Base-by-base conservation (phyloP, 2,329 filamentous ascomycete species). In the Exophiala mesophila region DNA sequence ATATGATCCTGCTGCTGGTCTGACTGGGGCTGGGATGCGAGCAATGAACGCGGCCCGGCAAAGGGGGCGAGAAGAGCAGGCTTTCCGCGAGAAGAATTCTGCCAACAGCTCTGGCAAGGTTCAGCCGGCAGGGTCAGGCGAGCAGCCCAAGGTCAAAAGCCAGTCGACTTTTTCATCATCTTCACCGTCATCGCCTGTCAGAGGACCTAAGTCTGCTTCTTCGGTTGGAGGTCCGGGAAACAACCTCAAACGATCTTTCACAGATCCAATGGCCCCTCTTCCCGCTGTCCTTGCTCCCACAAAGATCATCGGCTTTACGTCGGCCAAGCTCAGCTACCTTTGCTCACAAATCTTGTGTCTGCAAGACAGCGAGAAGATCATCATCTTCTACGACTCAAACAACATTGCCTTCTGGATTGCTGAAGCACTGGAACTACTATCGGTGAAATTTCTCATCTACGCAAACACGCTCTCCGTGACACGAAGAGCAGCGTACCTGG, bases 381-480 rank as follows among this genome's bases (percentile, higher is more conserved):
- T 96, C 39, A 76, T 96, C 7, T 97, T 97, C 62, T 96, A 95
- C 60, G 88, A 94, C 47, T 83, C 85, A 21, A 84, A 92, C 47
- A 90, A 94, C 54, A 75, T 85, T 2, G 89, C 88, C 1, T 94
- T 78, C 62, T 95, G 94, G 65, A 76, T 96, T 28, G 85, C 87
- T 0, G 82, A 88, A 58, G 80, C 83, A 20, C 73, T 97, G 0
- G 89, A 96, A 53, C 73, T 90, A 21, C 63, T 83, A 1, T 72
- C 77, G 6, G 64, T 82, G 35, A 72, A 77, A 23, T 78, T 80
- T 50, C 72, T 80, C 15, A 80, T 82, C 36, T 74, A 73, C 55
- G 65, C 69, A 6, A 66, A 60, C 18, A 65, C 65, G 39, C 67
- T 88, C 3, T 83, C 74, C 1, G 70, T 77, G 1, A 70, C 74